Base-by-base conservation (phyloP, 2,329 filamentous ascomycete species). In the Paecilomyces niveus region DNA sequence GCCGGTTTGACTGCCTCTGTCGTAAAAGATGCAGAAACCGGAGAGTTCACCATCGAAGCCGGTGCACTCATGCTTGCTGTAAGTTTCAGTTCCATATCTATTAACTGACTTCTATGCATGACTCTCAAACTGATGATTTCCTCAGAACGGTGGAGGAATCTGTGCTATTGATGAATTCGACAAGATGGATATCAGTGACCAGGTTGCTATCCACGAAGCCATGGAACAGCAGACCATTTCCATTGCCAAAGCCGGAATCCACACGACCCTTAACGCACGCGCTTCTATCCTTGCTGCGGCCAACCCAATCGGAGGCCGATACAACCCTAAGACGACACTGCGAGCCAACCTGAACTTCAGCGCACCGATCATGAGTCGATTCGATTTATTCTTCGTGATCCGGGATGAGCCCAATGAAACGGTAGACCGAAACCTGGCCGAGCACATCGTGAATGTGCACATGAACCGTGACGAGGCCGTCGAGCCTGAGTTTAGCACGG, bases 211-310 rank as follows among this genome's bases (percentile, higher is more conserved):
- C 69, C 94, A 99, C 83, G 94, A 99, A 85, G 94, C 94, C 60
- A 99, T 99, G 94, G 94, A 99, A 84, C 94, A 99, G 80, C 94
- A 99, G 77, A 99, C 94, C 4, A 99, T 99, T 64, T 97, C 92
- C 8, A 99, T 99, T 68, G 93, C 94, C 60, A 99, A 99, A 78
- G 94, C 94, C 4, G 94, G 94, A 68, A 99, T 99, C 59, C 94
- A 99, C 73, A 95, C 94, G 3, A 99, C 94, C 0, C 84, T 99
- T 53, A 99, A 99, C 70, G 94, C 94, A 2, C 86, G 94, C 57
- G 97, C 94, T 0, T 94, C 89, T 53, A 97, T 99, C 68, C 87
- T 99, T 15, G 94, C 94, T 0, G 94, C 94, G 6, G 94, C 94
- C 31, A 99, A 99, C 74, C 94, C 94, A 0, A 91, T 99, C 3